These are phyloP conservation scores for Termitomyces sp. DNA, from an alignment of 768 basidiomycete genomes.

Conservation along the genomic window DNA sequence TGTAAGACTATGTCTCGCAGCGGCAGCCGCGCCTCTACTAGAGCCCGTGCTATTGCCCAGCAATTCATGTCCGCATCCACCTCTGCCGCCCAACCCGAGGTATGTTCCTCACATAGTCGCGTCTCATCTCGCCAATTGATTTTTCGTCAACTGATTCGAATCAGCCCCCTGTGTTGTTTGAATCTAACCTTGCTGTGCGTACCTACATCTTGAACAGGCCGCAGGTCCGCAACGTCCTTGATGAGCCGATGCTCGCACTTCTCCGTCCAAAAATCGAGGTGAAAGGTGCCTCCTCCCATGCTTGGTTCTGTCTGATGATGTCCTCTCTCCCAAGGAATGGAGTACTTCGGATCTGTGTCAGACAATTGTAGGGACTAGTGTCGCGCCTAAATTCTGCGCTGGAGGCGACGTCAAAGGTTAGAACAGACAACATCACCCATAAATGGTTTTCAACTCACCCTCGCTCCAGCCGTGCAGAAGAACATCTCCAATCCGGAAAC, in stretches of 20 bases:
- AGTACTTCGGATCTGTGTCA: slow-evolving; percentile 62
- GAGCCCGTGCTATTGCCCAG: slow-evolving; percentile 39
- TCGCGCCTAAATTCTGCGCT: slow-evolving; percentile 81
- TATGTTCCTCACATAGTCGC: slow-evolving; percentile 17
- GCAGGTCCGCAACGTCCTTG: slow-evolving; percentile 75
- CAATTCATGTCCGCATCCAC: slow-evolving; percentile 42
- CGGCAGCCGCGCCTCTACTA: slow-evolving; percentile 28
- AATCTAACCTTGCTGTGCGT: slow-evolving; percentile 57
- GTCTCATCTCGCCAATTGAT: slow-evolving; percentile 6
- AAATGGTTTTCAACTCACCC: not conserved
- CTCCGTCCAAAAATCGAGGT: slow-evolving; percentile 78
- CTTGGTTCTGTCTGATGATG: slow-evolving; percentile 6
- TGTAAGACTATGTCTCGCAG: slow-evolving; percentile 37
- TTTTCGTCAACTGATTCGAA: slow-evolving; percentile 10
- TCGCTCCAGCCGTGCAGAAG: slow-evolving; percentile 46
- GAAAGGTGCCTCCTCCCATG: slow-evolving; percentile 12
- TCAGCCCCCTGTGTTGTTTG: slow-evolving; percentile 58
- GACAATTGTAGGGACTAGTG: slow-evolving; percentile 67
- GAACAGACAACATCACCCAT: slow-evolving; percentile 22
- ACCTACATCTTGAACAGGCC: slow-evolving; percentile 79
- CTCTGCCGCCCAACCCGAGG: slow-evolving; percentile 27
- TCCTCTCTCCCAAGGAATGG: slow-evolving; percentile 55
- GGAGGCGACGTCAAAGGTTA: slow-evolving; percentile 91
- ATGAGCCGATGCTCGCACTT: slow-evolving; percentile 68
- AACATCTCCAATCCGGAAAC: slow-evolving; percentile 46